Evolutionary conservation across 257 asterid genomes (phyloP), one percentile per base, ranked within the genome.

Genomic region (Perilla frutescens): DNA sequence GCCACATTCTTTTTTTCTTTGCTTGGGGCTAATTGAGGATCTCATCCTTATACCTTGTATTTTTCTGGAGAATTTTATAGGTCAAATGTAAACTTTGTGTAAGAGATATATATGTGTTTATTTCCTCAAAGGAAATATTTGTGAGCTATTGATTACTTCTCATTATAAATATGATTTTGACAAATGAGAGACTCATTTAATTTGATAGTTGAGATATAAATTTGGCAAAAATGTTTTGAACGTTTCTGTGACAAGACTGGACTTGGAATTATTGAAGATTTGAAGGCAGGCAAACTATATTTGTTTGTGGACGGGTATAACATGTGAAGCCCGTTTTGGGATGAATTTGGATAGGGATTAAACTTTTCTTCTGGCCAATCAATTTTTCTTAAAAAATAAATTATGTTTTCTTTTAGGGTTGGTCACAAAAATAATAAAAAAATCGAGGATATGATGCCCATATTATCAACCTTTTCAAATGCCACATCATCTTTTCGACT

Each of bases 21-120:
- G 13, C 29, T 50, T 50, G 55, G 6, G 3, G 55, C 20, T 12
- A 49, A 49, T 49, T 49, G 55, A 49, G 56, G 56, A 20, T 48
- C 54, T 48, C 54, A 11, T 48, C 54, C 15, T 48, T 20, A 2
- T 20, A 0, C 44, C 31, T 15, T 63, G 62, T 54, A 41, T 64
- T 71, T 73, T 66, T 48, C 43, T 47, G 66, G 76, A 74, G 62
- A 67, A 74, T 37, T 60, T 65, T 70, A 13, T 44, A 70, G 62
- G 55, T 67, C 63, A 68, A 71, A 47, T 79, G 79, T 74, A 45
- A 62, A 53, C 70, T 20, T 20, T 50, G 11, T 49, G 56, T 40
- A 54, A 70, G 54, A 58, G 45, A 47, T 56, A 34, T 32, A 43
- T 51, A 39, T 41, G 8, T 73, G 75, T 2, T 75, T 60, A 61